Base-by-base conservation (phyloP, 257 asterid genomes). In the Linaria vulgaris region DNA sequence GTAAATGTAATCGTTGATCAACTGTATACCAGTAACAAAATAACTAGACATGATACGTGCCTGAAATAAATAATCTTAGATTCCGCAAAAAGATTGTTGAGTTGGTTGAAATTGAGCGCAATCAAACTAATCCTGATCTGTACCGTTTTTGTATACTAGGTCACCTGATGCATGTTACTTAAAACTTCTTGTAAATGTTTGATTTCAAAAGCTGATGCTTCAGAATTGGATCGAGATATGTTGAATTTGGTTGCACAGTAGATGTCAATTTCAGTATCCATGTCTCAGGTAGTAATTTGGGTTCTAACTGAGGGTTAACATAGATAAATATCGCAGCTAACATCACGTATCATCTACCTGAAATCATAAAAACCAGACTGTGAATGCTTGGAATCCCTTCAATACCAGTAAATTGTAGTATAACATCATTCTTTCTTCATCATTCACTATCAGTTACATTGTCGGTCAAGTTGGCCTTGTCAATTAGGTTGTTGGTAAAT, bases 1-100 rank as follows among this genome's bases (percentile, higher is more conserved):
- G 30, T 24, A 13, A 49, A n/a, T n/a, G n/a, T n/a, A n/a, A n/a
- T n/a, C n/a, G n/a, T n/a, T n/a, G n/a, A n/a, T n/a, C n/a, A n/a
- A n/a, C n/a, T n/a, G n/a, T n/a, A n/a, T n/a, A n/a, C n/a, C n/a
- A n/a, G n/a, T n/a, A n/a, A n/a, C n/a, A n/a, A n/a, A n/a, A n/a
- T n/a, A n/a, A n/a, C n/a, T n/a, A n/a, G n/a, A n/a, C 52, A 56
- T 6, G 63, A 13, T 47, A 20, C 49, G 52, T 14, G 72, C 38
- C 62, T 53, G 16, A 43, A 30, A 19, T 15, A 4, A 56, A 57
- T 49, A 48, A 49, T 67, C 39, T 14, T 3, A 63, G 23, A 39
- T 12, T 30, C 17, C 27, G 12, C 25, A 25, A 24, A 25, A 24
- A 56, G 34, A 17, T 56, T n/a, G 31, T 69, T 58, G 49, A 19